phyloP scores from a whole-genome alignment of 2,329 filamentous ascomycete genomes.

The Pyrenophora graminea region DNA sequence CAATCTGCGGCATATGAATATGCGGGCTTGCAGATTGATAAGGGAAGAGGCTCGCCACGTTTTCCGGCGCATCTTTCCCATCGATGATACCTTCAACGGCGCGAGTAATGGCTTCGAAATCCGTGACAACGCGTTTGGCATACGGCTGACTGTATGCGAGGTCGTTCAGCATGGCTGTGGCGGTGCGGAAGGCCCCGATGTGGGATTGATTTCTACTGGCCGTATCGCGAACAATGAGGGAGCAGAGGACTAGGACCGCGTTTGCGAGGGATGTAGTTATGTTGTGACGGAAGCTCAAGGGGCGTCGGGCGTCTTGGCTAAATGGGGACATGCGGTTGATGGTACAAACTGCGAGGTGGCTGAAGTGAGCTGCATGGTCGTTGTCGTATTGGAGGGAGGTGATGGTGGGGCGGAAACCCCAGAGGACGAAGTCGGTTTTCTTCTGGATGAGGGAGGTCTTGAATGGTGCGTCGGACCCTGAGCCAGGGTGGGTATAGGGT shows the following conservation, averaged over 20 bases:
- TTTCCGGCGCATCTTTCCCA: constrained; percentile 11
- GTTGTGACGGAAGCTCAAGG: constrained; percentile 21
- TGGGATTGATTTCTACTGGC: constrained; percentile 5
- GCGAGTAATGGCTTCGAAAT: constrained; percentile 23
- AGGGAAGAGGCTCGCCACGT: constrained; percentile 29
- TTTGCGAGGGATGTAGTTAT: constrained; percentile 23
- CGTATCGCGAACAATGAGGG: constrained; percentile 23
- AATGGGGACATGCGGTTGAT: constrained; percentile 18
- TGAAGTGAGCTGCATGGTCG: constrained; percentile 15
- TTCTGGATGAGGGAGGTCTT: constrained; percentile 21
- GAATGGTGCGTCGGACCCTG: background rate
- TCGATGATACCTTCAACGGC: constrained; percentile 10
- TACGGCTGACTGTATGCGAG: constrained; percentile 18
- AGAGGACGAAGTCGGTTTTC: constrained; percentile 31
- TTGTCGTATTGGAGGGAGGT: constrained; percentile 29
- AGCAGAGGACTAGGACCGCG: constrained; percentile 27
- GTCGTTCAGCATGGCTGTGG: constrained; percentile 18
- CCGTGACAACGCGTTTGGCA: constrained; percentile 27
- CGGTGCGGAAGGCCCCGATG: constrained; percentile 18
- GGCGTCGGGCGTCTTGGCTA: constrained; percentile 3
- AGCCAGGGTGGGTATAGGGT: constrained; percentile 1
- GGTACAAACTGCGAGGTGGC: constrained; percentile 21
- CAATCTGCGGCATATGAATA: background rate
- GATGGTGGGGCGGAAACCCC: constrained; percentile 29
- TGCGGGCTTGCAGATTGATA: constrained; percentile 25